These are phyloP conservation scores for Streptanthus diversifolius DNA, from an alignment of 345 rosid genomes.

Conservation along the genomic window DNA sequence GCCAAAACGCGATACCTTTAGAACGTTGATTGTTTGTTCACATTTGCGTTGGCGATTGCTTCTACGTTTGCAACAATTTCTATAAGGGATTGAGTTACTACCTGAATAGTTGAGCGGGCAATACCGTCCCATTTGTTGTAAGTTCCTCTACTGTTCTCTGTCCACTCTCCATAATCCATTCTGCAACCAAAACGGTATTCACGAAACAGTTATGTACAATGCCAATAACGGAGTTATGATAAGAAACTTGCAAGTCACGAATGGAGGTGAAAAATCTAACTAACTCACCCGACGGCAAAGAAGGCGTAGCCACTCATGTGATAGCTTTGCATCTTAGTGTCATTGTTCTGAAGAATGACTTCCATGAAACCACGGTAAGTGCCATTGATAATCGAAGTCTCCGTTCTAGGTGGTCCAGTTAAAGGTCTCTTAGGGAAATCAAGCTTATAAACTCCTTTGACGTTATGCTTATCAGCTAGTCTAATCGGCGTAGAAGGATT, in stretches of 20 bases:
- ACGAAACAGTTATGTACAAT: neutral
- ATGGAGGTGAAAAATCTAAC: neutral
- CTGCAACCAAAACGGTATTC: slow-evolving; percentile 37
- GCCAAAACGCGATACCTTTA: neutral
- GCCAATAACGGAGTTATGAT: neutral
- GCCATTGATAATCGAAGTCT: slow-evolving; percentile 85
- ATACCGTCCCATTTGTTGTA: slow-evolving; percentile 99
- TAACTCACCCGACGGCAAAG: slow-evolving; percentile 82
- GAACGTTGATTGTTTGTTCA: neutral
- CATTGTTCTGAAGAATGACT: slow-evolving; percentile 89
- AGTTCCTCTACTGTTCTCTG: slow-evolving; percentile 93
- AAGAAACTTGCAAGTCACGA: neutral
- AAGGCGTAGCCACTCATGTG: slow-evolving; percentile 95
- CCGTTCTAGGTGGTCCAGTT: slow-evolving; percentile 64
- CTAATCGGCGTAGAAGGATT: slow-evolving; percentile 95
- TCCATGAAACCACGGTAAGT: slow-evolving; percentile 95
- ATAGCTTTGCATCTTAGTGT: slow-evolving; percentile 87
- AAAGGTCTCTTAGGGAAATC: slow-evolving; percentile 83
- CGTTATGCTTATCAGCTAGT: slow-evolving; percentile 78
- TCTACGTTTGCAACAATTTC: neutral
- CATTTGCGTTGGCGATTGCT: neutral
- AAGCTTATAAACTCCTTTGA: slow-evolving; percentile 84
- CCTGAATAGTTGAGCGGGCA: slow-evolving; percentile 89
- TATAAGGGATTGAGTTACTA: slow-evolving; percentile 18
- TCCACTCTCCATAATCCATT: slow-evolving; percentile 99